Base-by-base conservation (phyloP, 441 rosid species). In the Adansonia grandidieri region DNA sequence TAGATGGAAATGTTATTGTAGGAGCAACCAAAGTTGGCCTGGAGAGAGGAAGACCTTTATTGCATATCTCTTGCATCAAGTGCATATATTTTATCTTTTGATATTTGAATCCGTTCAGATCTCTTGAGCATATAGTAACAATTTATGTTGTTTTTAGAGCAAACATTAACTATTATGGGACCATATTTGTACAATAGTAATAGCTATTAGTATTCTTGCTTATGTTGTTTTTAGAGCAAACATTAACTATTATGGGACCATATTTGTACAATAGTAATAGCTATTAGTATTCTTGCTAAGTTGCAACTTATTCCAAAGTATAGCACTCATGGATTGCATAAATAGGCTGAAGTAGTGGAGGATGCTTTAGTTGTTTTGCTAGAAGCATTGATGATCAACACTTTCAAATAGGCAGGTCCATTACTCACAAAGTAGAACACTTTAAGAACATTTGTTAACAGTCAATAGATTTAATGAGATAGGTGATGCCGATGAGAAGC, bases 141-240 rank as follows among this genome's bases (percentile, higher is more conserved):
- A 14, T 66, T 1, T 58, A 24, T 61, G 32, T 22, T 64, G 22
- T 67, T 79, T 47, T 67, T 76, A 62, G 65, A 51, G 76, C 85
- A 93, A 98, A 82, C 95, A 98, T 22, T 98, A 96, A 83, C 98
- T 98, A 64, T 93, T 97, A 72, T 92, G 93, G 97, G 99, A 93
- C 79, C 90, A 92, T 24, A 95, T 98, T 40, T 95, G 99, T 74
- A 93, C 98, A 0, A 95, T 96, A 2, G 97, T 93, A 24, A 97
- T 98, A 70, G 97, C 97, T 62, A 86, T 87, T 66, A 88, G 89
- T 80, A 90, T 93, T 62, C 88, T 95, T 51, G 85, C 87, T 78
- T 11, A 1, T 61, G 32, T 22, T 64, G 22, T 67, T 79, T 47
- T 67, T 75, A 62, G 65, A 51, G 76, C 85, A 93, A 98, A 82